Percentiles rank a stretch among this genome's conserved stretches.
Conservation (phyloP, 306 rosid species). For the barrel medic (Medicago truncatula) region MtrunA17r5.0-ANR NC_053044.1:56072501-56073000, state of each 20-base stretch:
- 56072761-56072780: not conserved
- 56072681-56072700: constrained; percentile 6
- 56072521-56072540: not conserved
- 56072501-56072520: not conserved
- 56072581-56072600: not conserved
- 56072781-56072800: not conserved
- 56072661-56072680: constrained; percentile 21
- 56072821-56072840: constrained; percentile 31
- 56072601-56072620: not conserved
- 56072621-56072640: not conserved
- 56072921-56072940: too few relatives aligned
- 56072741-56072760: constrained; percentile 19
- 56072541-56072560: not conserved
- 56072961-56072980: too few relatives aligned
- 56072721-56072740: constrained; percentile 8
- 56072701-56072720: constrained; percentile 28
- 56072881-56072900: too few relatives aligned
- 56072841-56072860: not conserved
- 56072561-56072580: not conserved
- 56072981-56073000: too few relatives aligned
- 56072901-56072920: too few relatives aligned
- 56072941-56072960: too few relatives aligned
- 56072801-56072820: constrained; percentile 10
- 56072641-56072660: not conserved
- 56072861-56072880: too few relatives aligned